A percentile compares a stretch with the other conserved stretches of the same genome.
These are phyloP conservation scores for Ricinus communis DNA, from an alignment of 345 rosid species.

Conservation along the genomic window DNA sequence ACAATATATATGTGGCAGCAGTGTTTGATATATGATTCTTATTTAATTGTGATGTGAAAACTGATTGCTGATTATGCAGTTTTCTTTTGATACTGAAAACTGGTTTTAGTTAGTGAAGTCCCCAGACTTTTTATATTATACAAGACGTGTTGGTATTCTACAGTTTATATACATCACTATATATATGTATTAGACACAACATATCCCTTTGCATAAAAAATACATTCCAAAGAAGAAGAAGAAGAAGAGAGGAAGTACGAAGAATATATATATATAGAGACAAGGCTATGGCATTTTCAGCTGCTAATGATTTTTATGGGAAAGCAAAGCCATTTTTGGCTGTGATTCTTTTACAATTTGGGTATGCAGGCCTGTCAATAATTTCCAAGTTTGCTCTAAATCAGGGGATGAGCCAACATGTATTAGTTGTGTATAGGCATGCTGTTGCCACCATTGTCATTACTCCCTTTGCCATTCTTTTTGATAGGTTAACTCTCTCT, in stretches of 20 bases:
- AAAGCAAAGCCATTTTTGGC: slow-evolving; percentile 51
- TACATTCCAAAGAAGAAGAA: not conserved
- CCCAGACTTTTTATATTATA: slow-evolving; percentile 16
- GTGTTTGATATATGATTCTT: not conserved
- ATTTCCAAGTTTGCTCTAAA: slow-evolving; percentile 53
- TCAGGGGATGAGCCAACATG: slow-evolving; percentile 63
- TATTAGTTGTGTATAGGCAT: slow-evolving; percentile 69
- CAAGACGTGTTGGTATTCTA: slow-evolving; percentile 21
- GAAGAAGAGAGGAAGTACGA: not conserved
- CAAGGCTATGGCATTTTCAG: slow-evolving; percentile 4
- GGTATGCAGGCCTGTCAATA: slow-evolving; percentile 52
- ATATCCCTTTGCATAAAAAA: not conserved
- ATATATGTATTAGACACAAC: not conserved
- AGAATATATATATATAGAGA: too few relatives aligned
- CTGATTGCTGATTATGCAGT: not conserved
- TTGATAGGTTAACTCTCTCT: slow-evolving; percentile 46
- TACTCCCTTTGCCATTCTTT: slow-evolving; percentile 70
- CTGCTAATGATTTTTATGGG: not conserved
- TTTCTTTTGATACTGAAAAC: not conserved
- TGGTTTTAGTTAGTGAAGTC: slow-evolving; percentile 31
- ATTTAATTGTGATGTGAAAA: not conserved
- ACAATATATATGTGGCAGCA: not conserved
- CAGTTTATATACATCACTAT: slow-evolving; percentile 6
- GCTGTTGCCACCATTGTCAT: slow-evolving; percentile 53
- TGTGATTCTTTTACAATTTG: slow-evolving; percentile 58